Evolutionary conservation across 306 rosid genomes (phyloP).

Genomic region (Rubus parviflorus): DNA sequence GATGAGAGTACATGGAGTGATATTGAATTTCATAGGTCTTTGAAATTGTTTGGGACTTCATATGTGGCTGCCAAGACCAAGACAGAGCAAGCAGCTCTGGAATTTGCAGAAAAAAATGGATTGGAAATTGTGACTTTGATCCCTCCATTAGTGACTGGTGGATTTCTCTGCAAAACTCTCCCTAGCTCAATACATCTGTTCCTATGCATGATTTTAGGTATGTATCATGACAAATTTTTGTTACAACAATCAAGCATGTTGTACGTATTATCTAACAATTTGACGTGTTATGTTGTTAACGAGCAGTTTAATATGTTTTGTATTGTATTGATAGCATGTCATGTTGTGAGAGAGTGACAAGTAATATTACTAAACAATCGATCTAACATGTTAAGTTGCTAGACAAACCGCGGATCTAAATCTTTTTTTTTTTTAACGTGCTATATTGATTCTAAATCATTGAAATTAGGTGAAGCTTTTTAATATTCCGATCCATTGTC

Average conservation of each 20-base stretch:
- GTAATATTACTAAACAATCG: no score
- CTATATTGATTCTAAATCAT: no score
- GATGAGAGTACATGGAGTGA: constrained; percentile 62
- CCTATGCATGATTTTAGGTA: constrained; percentile 44
- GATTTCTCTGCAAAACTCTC: constrained; percentile 52
- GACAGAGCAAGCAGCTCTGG: constrained; percentile 49
- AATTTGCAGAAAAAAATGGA: constrained; percentile 47
- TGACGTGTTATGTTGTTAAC: no score
- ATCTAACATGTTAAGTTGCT: no score
- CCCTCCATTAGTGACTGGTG: constrained; percentile 52
- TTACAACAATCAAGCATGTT: background rate
- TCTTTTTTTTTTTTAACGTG: no score
- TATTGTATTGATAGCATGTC: no score
- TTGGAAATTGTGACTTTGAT: constrained; percentile 53
- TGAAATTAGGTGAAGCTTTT: no score
- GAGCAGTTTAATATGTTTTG: no score
- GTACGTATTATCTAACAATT: no score
- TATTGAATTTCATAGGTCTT: constrained; percentile 22
- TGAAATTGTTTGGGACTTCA: constrained; percentile 24
- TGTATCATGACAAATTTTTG: background rate
- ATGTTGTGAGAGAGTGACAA: no score
- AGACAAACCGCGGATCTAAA: no score
- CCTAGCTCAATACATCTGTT: constrained; percentile 36
- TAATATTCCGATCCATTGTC: no score
- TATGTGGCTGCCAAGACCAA: constrained; percentile 52